These are phyloP conservation scores for Fusarium nanum DNA, from an alignment of 2,329 filamentous ascomycete species.

Conservation along the genomic window DNA sequence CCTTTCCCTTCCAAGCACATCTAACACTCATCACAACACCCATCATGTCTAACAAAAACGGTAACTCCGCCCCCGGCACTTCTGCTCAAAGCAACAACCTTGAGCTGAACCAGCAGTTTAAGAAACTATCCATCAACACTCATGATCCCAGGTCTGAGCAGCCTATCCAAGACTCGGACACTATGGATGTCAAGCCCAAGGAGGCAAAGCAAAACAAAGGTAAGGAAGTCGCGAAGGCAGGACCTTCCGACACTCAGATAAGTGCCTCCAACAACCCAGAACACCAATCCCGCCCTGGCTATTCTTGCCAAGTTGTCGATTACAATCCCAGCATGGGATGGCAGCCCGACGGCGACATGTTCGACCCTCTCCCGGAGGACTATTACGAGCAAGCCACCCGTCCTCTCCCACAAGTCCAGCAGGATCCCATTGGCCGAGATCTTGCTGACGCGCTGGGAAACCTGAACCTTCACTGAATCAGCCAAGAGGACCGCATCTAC, in stretches of 20 bases:
- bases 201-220: neutral
- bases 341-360: neutral
- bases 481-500: neutral
- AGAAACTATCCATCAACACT: neutral
- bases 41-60: neutral
- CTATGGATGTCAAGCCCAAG: accelerated
- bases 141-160: neutral
- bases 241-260: neutral
- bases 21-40: neutral
- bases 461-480: accelerated
- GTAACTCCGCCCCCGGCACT: neutral
- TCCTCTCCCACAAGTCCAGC: accelerated
- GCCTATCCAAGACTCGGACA: accelerated
- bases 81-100: neutral
- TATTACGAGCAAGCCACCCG: neutral
- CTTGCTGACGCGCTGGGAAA: accelerated
- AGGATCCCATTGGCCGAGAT: neutral
- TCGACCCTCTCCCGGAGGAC: accelerated
- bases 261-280: accelerated
- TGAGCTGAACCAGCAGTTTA: neutral
- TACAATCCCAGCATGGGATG: neutral
- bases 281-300: neutral
- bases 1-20: accelerated
- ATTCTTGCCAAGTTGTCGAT: neutral
- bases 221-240: neutral